These are phyloP conservation scores for Macadamia tetraphylla DNA, from an alignment of 164 flowering plant genomes.

Conservation along the genomic window DNA sequence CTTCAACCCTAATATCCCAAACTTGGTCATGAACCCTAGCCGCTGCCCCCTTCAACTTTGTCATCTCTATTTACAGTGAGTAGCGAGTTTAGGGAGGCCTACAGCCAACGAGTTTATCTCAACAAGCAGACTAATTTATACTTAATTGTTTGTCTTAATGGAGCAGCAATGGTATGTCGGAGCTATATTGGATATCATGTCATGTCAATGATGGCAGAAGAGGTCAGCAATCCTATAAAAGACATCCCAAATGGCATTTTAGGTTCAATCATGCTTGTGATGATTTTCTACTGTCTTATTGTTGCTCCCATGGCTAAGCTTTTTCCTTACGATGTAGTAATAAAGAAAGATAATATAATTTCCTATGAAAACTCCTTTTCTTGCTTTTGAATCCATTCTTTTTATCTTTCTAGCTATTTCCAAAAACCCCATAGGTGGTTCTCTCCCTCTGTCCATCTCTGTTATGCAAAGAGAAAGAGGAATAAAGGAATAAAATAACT, in stretches of 20 bases:
- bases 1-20: too few species aligned
- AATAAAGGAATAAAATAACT: background rate
- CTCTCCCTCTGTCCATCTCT: background rate
- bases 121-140: background rate
- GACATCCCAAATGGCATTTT: conserved; percentile 72
- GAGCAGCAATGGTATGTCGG: conserved; percentile 69
- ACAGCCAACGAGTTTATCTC: conserved; percentile 43
- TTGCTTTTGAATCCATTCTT: too few species aligned
- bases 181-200: conserved; percentile 87
- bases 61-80: background rate
- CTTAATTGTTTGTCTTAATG: conserved; percentile 64
- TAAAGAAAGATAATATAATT: background rate
- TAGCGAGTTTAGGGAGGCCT: too few species aligned
- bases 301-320: conserved; percentile 77
- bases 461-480: background rate
- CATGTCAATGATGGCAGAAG: conserved; percentile 87
- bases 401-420: background rate
- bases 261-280: conserved; percentile 67
- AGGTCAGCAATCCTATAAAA: conserved; percentile 54
- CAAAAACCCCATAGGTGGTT: background rate
- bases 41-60: too few species aligned
- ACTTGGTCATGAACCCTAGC: too few species aligned
- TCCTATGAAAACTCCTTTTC: background rate
- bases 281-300: conserved; percentile 66
- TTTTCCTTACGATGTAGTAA: conserved; percentile 47